A percentile compares a stretch with the other conserved stretches of the same genome.
Conservation (phyloP, 2,329 filamentous ascomycete species). For the Calonectria honghensis region DNA sequence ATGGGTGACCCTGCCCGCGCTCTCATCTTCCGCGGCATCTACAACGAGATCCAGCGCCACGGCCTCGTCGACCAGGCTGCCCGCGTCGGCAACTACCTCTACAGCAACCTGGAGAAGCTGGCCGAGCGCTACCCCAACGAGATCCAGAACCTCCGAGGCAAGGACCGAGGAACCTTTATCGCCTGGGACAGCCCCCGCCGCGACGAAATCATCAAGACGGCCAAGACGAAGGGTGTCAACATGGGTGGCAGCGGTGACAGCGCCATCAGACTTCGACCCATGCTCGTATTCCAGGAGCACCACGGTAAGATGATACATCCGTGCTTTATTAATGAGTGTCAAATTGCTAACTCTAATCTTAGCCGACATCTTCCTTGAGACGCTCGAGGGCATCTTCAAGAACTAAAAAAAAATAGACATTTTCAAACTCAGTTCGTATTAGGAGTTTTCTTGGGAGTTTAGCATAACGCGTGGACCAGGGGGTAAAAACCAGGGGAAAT, state of each 20-base stretch:
- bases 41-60: constrained; percentile 84
- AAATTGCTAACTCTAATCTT: constrained; percentile 6
- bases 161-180: constrained; percentile 91
- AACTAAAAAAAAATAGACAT: not conserved
- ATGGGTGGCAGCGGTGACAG: constrained; percentile 86
- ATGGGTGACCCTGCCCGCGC: constrained; percentile 92
- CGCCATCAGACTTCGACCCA: constrained; percentile 87
- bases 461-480: not conserved
- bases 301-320: constrained; percentile 66
- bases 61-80: constrained; percentile 86
- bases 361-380: constrained; percentile 86
- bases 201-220: constrained; percentile 84
- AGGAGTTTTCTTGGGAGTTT: not conserved
- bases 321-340: no score
- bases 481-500: not conserved
- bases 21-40: constrained; percentile 88
- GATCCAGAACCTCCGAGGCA: constrained; percentile 87
- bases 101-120: constrained; percentile 78
- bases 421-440: not conserved
- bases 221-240: constrained; percentile 87
- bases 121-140: constrained; percentile 81
- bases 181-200: constrained; percentile 89
- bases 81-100: constrained; percentile 85
- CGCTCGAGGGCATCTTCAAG: constrained; percentile 82
- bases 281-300: constrained; percentile 92